A percentile compares a stretch with the other conserved stretches of the same genome.
phyloP scores from a whole-genome alignment of 371 early-diverging fungal species.

The Lichtheimia corymbifera region DNA sequence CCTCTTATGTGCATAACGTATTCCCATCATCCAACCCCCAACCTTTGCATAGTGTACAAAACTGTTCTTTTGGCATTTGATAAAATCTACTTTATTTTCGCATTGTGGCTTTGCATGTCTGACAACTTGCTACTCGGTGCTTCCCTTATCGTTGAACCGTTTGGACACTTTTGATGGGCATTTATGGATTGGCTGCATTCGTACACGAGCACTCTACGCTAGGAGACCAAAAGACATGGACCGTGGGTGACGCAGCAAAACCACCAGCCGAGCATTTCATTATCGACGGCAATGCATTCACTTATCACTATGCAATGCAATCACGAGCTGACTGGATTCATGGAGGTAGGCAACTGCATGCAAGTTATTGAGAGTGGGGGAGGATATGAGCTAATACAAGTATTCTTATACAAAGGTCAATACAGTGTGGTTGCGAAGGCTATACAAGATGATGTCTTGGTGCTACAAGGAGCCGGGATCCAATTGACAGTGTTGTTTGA shows the following conservation, averaged over 20 bases:
- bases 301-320: slow-evolving; percentile 51
- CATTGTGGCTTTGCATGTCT: slow-evolving; percentile 1
- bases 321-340: slow-evolving; percentile 53
- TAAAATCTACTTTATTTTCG: too few relatives aligned
- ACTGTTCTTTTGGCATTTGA: background rate
- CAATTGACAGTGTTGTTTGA: slow-evolving; percentile 53
- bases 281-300: slow-evolving; percentile 64
- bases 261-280: slow-evolving; percentile 35
- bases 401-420: slow-evolving; percentile 27
- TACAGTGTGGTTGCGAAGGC: slow-evolving; percentile 35
- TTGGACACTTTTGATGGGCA: slow-evolving; percentile 28
- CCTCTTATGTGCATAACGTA: background rate
- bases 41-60: background rate
- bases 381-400: background rate
- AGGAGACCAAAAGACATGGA: slow-evolving; percentile 16
- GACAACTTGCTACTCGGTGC: background rate
- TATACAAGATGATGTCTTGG: slow-evolving; percentile 29
- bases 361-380: background rate
- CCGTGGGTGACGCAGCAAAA: slow-evolving; percentile 3
- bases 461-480: slow-evolving; percentile 39
- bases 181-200: slow-evolving; percentile 38
- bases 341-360: slow-evolving; percentile 35
- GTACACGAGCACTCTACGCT: slow-evolving; percentile 28
- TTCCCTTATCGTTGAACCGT: background rate
- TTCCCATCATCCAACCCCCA: background rate